Percentiles rank a stretch among this genome's conserved stretches.
These are phyloP conservation scores for Claviceps paspali DNA, from an alignment of 2,329 filamentous ascomycete species.

Conservation along the genomic window DNA sequence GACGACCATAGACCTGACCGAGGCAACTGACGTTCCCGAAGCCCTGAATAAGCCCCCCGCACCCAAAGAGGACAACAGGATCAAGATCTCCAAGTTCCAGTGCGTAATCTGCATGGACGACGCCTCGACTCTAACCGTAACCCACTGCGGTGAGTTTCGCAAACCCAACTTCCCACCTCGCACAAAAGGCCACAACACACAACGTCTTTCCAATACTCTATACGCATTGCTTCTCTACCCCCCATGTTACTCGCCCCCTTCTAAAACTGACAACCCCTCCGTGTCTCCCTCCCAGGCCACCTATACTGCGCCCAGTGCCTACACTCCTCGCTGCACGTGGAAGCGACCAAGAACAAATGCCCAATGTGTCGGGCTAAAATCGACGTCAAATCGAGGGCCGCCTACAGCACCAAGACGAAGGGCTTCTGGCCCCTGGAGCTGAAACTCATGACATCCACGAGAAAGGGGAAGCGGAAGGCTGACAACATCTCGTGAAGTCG, in stretches of 20 bases:
- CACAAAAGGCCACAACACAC: too few relatives aligned
- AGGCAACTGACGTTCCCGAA: conserved; percentile 27
- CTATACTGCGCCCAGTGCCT: conserved; percentile 50
- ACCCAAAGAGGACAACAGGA: conserved; percentile 28
- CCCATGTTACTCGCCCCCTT: too few relatives aligned
- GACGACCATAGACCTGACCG: conserved; percentile 21
- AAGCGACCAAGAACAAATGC: conserved; percentile 39
- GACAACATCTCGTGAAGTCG: conserved; percentile 12
- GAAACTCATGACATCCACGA: conserved; percentile 43
- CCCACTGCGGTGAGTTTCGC: conserved; percentile 45
- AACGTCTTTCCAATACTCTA: too few relatives aligned
- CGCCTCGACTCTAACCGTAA: conserved; percentile 41
- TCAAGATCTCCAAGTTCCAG: conserved; percentile 41
- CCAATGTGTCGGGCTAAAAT: conserved; percentile 49
- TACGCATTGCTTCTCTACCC: too few relatives aligned
- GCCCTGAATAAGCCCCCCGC: conserved; percentile 24
- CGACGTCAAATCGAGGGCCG: conserved; percentile 27
- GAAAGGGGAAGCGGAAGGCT: conserved; percentile 30
- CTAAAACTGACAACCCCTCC: neutral
- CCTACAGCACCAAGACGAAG: conserved; percentile 30
- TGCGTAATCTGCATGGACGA: conserved; percentile 56
- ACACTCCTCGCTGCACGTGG: conserved; percentile 42
- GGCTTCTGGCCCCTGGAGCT: conserved; percentile 44
- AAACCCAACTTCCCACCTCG: neutral
- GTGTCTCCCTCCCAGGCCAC: conserved; percentile 27